These are phyloP conservation scores for Marasmius tenuissimus DNA, from an alignment of 1,284 basidiomycete species.

Conservation along the genomic window DNA sequence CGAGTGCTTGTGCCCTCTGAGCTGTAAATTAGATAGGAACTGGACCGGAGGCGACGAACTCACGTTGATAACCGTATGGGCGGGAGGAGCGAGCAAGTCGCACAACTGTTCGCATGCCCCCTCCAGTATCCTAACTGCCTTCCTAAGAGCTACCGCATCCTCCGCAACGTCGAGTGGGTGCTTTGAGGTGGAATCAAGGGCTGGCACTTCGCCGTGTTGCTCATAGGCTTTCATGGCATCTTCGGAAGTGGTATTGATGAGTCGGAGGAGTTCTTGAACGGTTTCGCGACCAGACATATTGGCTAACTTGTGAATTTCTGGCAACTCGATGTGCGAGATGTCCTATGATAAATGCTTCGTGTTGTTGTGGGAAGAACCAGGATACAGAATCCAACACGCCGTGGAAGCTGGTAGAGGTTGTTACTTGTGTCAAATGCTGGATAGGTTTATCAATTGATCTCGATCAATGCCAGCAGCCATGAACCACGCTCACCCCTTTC, in stretches of 20 bases:
- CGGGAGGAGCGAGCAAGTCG: background rate
- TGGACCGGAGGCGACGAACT: background rate
- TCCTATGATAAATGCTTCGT: too few relatives aligned
- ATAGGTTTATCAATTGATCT: too few relatives aligned
- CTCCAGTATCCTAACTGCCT: background rate
- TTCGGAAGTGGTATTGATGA: background rate
- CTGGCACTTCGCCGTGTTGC: background rate
- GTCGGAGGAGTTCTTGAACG: background rate
- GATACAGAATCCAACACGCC: too few relatives aligned
- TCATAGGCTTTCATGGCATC: background rate
- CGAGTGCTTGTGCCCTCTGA: constrained; percentile 1
- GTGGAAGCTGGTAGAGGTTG: too few relatives aligned
- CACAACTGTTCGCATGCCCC: constrained; percentile 1
- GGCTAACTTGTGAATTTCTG: too few relatives aligned
- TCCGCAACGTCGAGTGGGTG: background rate
- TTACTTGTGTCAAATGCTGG: too few relatives aligned
- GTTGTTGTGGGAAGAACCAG: too few relatives aligned
- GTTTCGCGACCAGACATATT: background rate
- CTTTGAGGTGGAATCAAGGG: background rate
- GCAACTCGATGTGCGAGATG: too few relatives aligned
- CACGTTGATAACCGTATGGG: background rate
- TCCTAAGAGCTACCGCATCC: background rate
- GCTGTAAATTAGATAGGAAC: background rate
- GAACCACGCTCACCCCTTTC: too few relatives aligned
- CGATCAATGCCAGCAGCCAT: too few relatives aligned